Base-by-base conservation (phyloP, 108 stramenopile genomes). In the Nitzschia sp. region DNA sequence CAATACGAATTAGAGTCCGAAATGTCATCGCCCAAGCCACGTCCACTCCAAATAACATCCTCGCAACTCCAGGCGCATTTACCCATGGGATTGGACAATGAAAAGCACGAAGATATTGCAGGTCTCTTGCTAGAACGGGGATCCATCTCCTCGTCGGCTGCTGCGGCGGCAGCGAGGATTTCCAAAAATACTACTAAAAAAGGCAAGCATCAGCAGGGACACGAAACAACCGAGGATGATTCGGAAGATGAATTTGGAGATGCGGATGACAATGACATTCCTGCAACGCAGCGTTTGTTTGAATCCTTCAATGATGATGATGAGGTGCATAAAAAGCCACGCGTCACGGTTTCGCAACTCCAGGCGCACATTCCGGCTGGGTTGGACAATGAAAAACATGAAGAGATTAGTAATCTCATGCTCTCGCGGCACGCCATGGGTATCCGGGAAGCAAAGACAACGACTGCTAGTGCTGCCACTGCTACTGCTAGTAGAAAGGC, bases 91-190 rank as follows among this genome's bases (percentile, higher is more conserved):
- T 22, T 60, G 58, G 58, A 60, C 35, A 38, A 60, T 9, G 58
- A 60, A 38, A 60, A 60, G 38, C 58, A 60, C 30, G 58, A 60
- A 35, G 58, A 60, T 16, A 60, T 60, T 35, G 58, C 34, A 38
- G 36, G 22, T 38, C 21, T 60, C n/a, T 50, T 11, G 48, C 4
- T 11, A 5, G 21, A 50, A n/a, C 6, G 13, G 6, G 6, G 11
- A 11, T 41, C 38, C 38, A 41, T 11, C 11, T 41, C 38, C 11
- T 8, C 19, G 19, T 16, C 48, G 21, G 17, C 9, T 4, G 17
- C 17, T n/a, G 48, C 17, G 17, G 9, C 48, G 9, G 21, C 13
- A 50, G 4, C 9, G 4, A 50, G 19, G 21, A 8, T 5, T 50
- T 19, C 21, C 19, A 11, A n/a, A 11, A 50, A 50, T 4, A 16